phyloP scores from a whole-genome alignment of 306 rosid species.

The Erythrophleum fordii region DNA sequence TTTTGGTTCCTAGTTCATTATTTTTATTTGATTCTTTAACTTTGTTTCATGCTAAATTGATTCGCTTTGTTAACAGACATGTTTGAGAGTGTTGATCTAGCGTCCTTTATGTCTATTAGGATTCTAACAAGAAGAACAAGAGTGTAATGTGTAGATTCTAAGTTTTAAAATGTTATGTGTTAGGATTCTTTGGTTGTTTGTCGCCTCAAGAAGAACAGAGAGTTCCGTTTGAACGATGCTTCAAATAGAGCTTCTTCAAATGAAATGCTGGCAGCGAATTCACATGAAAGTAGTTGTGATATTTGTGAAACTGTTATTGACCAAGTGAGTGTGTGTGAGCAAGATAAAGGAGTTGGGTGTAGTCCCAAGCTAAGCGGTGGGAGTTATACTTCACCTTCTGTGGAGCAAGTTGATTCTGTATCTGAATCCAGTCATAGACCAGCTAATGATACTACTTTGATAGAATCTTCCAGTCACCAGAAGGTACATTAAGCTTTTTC shows the following conservation, averaged over 20 bases:
- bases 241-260: slow-evolving; percentile 57
- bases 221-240: slow-evolving; percentile 51
- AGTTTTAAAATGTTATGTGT: background rate
- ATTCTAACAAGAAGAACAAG: background rate
- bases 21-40: too few relatives aligned
- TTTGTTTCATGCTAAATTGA: too few relatives aligned
- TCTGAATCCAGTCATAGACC: slow-evolving; percentile 56
- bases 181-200: slow-evolving; percentile 86
- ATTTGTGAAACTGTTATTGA: slow-evolving; percentile 43
- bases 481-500: slow-evolving; percentile 52
- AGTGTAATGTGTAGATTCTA: background rate
- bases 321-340: slow-evolving; percentile 19
- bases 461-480: slow-evolving; percentile 45
- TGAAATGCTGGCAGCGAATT: slow-evolving; percentile 38
- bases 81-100: too few relatives aligned
- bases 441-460: slow-evolving; percentile 42
- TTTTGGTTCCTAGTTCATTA: too few relatives aligned
- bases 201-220: slow-evolving; percentile 77
- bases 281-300: slow-evolving; percentile 49
- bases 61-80: too few relatives aligned
- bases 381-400: slow-evolving; percentile 67
- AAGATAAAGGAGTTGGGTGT: slow-evolving; percentile 59
- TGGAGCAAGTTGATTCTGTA: slow-evolving; percentile 66
- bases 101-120: too few relatives aligned
- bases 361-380: slow-evolving; percentile 50